Evolutionary conservation across 495 filamentous ascomycete species (phyloP).

Genomic region (Tetracladium setigerum): DNA sequence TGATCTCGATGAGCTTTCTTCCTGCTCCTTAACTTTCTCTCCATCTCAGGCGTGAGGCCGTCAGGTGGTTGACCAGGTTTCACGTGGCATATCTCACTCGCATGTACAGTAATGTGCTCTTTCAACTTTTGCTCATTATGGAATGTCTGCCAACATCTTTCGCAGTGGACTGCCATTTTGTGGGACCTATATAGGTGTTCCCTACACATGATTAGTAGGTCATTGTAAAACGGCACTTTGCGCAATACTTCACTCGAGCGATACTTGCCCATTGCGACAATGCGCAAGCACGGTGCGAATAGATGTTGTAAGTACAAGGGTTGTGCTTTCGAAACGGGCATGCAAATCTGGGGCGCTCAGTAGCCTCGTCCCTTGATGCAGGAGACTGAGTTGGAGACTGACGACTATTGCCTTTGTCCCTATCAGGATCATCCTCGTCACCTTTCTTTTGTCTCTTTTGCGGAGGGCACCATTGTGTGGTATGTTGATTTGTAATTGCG

Average conservation of each 20-base stretch:
- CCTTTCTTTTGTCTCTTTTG: conserved; percentile 2
- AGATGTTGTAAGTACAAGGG: conserved; percentile 4
- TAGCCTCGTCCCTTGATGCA: neutral
- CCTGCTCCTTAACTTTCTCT: conserved; percentile 4
- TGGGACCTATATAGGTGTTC: conserved; percentile 15
- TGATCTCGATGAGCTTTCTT: conserved; percentile 6
- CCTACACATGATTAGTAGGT: conserved; percentile 5
- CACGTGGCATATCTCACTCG: conserved; percentile 1
- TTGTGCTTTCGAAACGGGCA: conserved; percentile 17
- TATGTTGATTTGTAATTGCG: too few relatives aligned
- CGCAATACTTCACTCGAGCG: conserved; percentile 11
- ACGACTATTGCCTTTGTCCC: neutral
- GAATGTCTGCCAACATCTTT: conserved; percentile 7
- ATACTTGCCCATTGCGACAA: conserved; percentile 5
- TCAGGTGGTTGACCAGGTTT: conserved; percentile 1
- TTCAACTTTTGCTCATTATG: conserved; percentile 6
- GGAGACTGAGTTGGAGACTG: neutral
- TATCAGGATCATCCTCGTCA: neutral
- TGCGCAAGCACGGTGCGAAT: conserved; percentile 3
- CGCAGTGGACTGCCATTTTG: conserved; percentile 1
- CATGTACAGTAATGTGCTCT: conserved; percentile 1
- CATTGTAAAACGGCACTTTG: neutral
- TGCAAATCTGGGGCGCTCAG: conserved; percentile 2
- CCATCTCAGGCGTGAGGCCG: conserved; percentile 7
- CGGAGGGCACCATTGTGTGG: neutral